Evolutionary conservation across 352 stramenopile species (phyloP).

Genomic region (Peronospora belbahrii): DNA sequence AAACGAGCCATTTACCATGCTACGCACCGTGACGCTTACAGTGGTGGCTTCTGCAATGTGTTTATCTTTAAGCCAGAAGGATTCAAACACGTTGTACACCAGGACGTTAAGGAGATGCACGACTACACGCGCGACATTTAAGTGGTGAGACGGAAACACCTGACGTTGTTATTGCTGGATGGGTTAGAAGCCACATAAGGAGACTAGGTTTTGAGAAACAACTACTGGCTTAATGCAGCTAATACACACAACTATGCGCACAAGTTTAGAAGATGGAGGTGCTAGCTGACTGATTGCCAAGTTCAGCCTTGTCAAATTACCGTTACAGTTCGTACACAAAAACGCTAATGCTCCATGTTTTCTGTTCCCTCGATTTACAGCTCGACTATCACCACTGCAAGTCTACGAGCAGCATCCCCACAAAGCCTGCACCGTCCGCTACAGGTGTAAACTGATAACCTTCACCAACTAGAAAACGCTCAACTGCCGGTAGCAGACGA

Average conservation of each 20-base stretch:
- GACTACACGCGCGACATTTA: slow-evolving; percentile 72
- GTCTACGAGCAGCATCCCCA: slow-evolving; percentile 81
- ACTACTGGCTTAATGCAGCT: not conserved
- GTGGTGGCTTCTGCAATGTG: slow-evolving; percentile 93
- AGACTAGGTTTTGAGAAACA: not conserved
- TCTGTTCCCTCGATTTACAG: slow-evolving; percentile 20
- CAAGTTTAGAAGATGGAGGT: not conserved
- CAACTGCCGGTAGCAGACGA: slow-evolving; percentile 63
- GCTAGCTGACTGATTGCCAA: not conserved
- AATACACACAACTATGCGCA: slow-evolving; percentile 5
- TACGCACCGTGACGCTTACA: slow-evolving; percentile 98
- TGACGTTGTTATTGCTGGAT: slow-evolving; percentile 1
- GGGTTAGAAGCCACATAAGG: not conserved
- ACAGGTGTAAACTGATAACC: slow-evolving; percentile 71
- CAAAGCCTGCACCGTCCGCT: slow-evolving; percentile 60
- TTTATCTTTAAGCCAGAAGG: slow-evolving; percentile 97
- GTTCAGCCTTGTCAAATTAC: not conserved
- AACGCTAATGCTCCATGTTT: slow-evolving; percentile 19
- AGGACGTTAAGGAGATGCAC: slow-evolving; percentile 98
- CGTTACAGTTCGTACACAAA: slow-evolving; percentile 6
- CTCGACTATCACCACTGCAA: slow-evolving; percentile 57
- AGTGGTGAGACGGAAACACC: not conserved
- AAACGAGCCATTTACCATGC: slow-evolving; percentile 99
- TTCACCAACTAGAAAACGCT: slow-evolving; percentile 68
- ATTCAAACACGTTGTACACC: slow-evolving; percentile 93